Evolutionary conservation across 805 yeast species (phyloP).

Genomic region (Cephaloascus albidus): DNA sequence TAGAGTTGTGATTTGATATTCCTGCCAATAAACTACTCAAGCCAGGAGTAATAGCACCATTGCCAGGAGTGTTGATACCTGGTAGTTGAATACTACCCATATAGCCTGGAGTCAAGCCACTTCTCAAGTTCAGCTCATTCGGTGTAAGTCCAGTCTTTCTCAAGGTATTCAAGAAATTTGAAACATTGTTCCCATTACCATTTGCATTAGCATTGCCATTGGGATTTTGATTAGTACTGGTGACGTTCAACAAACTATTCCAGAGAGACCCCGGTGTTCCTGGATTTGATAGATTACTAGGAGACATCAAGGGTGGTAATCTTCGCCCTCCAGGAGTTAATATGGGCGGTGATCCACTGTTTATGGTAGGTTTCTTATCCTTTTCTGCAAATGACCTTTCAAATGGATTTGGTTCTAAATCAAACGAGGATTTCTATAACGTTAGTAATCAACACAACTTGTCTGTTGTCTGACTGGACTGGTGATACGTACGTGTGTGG

Average conservation of each 20-base stretch:
- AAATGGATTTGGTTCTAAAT: conserved; percentile 89
- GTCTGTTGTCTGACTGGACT: too few species aligned
- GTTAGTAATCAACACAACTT: too few species aligned
- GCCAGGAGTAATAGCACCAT: conserved; percentile 41
- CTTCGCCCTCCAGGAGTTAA: conserved; percentile 54
- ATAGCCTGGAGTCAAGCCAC: conserved; percentile 67
- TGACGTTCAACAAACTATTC: conserved; percentile 36
- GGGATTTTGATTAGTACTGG: conserved; percentile 12
- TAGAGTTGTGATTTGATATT: too few species aligned
- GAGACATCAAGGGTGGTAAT: conserved; percentile 45
- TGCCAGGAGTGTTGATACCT: conserved; percentile 29
- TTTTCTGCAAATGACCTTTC: conserved; percentile 87
- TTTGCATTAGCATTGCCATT: conserved; percentile 1
- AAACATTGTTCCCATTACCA: conserved; percentile 5
- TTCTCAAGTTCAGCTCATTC: conserved; percentile 61
- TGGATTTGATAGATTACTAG: conserved; percentile 31
- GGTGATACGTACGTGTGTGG: too few species aligned
- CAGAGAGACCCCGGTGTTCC: conserved; percentile 46
- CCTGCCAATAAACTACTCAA: conserved; percentile 18
- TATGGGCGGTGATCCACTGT: conserved; percentile 37
- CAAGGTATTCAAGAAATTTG: conserved; percentile 16
- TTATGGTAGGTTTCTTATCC: conserved; percentile 16
- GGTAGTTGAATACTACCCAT: conserved; percentile 25
- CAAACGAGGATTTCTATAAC: conserved; percentile 47
- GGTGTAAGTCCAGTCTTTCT: conserved; percentile 62